These are phyloP conservation scores for Stromatinia cepivora DNA, from an alignment of 2,329 filamentous ascomycete species.

Conservation along the genomic window DNA sequence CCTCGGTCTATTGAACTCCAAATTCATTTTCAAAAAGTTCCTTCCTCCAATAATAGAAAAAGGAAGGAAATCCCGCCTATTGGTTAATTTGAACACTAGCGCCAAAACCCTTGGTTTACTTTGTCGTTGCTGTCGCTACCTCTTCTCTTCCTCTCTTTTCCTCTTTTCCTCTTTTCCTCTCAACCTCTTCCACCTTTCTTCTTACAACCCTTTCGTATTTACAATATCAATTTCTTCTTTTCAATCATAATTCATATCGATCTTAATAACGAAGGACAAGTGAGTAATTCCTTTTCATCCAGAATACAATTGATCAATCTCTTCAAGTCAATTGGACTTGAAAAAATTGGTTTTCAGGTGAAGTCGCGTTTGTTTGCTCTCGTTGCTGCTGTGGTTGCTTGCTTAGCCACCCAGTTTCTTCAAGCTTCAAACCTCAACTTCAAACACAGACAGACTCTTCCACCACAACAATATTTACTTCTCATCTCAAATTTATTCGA, in stretches of 20 bases:
- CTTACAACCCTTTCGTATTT: background rate
- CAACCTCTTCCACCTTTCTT: background rate
- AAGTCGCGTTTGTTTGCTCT: constrained; percentile 1
- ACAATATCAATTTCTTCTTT: background rate
- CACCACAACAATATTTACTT: background rate
- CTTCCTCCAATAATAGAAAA: background rate
- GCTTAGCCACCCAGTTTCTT: background rate
- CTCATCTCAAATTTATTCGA: background rate
- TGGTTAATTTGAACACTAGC: background rate
- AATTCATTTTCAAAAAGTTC: background rate
- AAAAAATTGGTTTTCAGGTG: background rate
- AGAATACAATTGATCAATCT: background rate
- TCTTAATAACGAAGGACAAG: background rate
- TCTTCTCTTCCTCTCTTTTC: background rate
- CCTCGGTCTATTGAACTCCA: background rate
- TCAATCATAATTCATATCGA: background rate
- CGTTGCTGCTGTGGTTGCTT: constrained; percentile 2
- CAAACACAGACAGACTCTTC: background rate
- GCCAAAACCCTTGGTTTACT: background rate
- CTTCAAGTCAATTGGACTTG: background rate
- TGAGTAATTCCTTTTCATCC: background rate
- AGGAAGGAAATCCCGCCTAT: background rate
- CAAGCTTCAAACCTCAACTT: background rate
- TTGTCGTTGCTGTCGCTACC: background rate
- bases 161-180: too few relatives aligned